Evolutionary conservation across 805 yeast genomes (phyloP), one percentile per base, ranked within the genome.

Genomic region (Metschnikowia aberdeeniae): DNA sequence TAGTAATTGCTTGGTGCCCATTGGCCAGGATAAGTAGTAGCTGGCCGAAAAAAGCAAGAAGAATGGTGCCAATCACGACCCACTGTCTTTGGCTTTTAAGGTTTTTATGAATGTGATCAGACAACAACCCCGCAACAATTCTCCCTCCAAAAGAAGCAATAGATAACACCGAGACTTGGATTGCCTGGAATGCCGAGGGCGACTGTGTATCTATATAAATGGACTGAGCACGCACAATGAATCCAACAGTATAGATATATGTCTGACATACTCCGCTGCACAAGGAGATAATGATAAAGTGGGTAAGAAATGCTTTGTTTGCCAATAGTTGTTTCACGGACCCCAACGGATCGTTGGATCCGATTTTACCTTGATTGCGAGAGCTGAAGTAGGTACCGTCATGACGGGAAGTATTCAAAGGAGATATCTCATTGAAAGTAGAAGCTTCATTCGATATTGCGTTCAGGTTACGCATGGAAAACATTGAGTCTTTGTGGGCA

Each of bases 171-270:
- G 88, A 81, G 0, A 85, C 90, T 57, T 85, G 90, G 5, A 83
- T 44, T 1, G 90, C 88, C 57, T 85, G 92, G 12, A 78, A 68
- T 5, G 76, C 68, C 1, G 77, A 70, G 0, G 70, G 61, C 11
- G 71, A 39, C 32, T 14, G 36, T 6, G 11, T 4, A 14, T 44
- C 20, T 13, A 37, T 13, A 11, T 34, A n/a, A 50, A 59, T 50
- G 42, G 57, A 60, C 46, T 70, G 76, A 2, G 76, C 74, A 3
- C 64, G 60, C 8, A 83, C 85, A n/a, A 86, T 73, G 55, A 81
- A 85, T 0, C 95, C 95, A 30, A 86, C 82, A 2, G 86, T 76
- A 56, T 74, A 86, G 24, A 86, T 84, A 57, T 84, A 86, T 61
- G 79, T 76, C 59, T 84, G 90, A 3, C 89, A 86, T 35, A 81